A percentile compares a stretch with the other conserved stretches of the same genome.
These are phyloP conservation scores for Ustilaginoidea virens DNA, from an alignment of 2,329 filamentous ascomycete species.

Conservation along the genomic window DNA sequence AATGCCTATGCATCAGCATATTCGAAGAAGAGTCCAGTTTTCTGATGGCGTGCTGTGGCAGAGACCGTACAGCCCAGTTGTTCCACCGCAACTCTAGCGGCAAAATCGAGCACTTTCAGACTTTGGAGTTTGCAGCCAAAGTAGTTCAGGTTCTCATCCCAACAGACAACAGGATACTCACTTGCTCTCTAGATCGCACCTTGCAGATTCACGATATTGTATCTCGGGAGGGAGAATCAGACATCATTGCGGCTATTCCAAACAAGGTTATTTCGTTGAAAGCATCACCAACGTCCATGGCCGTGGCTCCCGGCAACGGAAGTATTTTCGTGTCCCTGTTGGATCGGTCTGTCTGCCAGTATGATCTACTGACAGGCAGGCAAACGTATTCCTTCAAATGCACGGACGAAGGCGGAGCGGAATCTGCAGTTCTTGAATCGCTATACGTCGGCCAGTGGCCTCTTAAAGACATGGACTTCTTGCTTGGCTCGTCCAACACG, in stretches of 20 bases:
- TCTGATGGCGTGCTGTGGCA: conserved; percentile 67
- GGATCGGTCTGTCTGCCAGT: conserved; percentile 45
- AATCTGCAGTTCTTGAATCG: conserved; percentile 71
- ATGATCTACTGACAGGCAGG: conserved; percentile 51
- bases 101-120: conserved; percentile 68
- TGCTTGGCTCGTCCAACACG: conserved; percentile 81
- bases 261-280: conserved; percentile 68
- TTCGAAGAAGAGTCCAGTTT: conserved; percentile 44
- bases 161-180: conserved; percentile 60
- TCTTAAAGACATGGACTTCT: conserved; percentile 42
- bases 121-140: conserved; percentile 79
- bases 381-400: conserved; percentile 65
- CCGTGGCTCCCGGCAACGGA: conserved; percentile 45
- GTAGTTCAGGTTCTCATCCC: conserved; percentile 65
- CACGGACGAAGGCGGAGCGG: conserved; percentile 61
- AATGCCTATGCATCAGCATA: conserved; percentile 70
- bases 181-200: conserved; percentile 78
- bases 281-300: conserved; percentile 75
- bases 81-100: conserved; percentile 47
- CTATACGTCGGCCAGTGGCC: conserved; percentile 47
- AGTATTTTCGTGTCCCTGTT: conserved; percentile 43
- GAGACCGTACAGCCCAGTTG: conserved; percentile 88
- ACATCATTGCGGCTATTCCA: conserved; percentile 61
- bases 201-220: conserved; percentile 70
- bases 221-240: conserved; percentile 46